Evolutionary conservation across 177 flowering plant genomes (phyloP).

Genomic region (Vitis hybrid): DNA sequence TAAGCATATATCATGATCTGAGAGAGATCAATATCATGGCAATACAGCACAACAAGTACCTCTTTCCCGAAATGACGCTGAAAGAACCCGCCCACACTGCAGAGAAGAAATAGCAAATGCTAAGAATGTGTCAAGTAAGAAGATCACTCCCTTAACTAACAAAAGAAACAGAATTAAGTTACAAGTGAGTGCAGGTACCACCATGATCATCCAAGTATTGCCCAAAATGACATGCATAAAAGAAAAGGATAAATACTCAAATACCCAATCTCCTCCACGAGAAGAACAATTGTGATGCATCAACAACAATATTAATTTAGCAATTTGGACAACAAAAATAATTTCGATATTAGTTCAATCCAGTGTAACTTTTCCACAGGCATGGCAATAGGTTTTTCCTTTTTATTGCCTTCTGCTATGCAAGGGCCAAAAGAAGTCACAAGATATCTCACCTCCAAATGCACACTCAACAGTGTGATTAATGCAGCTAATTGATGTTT

Average conservation of each 20-base stretch:
- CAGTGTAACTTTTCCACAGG: no score
- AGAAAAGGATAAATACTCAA: not conserved
- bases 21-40: not conserved
- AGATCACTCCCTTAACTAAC: constrained; percentile 3
- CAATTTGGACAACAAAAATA: no score
- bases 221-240: not conserved
- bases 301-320: not conserved
- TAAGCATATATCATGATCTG: not conserved
- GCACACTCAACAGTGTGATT: not conserved
- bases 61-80: constrained; percentile 93
- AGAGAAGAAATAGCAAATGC: constrained; percentile 10
- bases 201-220: not conserved
- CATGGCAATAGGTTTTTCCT: not conserved
- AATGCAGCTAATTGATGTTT: no score
- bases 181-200: not conserved
- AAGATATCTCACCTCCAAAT: not conserved
- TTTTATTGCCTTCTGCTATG: not conserved
- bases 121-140: constrained; percentile 1
- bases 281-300: not conserved
- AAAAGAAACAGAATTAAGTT: not conserved
- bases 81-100: constrained; percentile 87
- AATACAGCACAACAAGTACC: constrained; percentile 37
- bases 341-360: no score
- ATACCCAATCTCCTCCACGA: not conserved
- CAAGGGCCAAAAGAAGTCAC: not conserved